A percentile compares a stretch with the other conserved stretches of the same genome.
Conservation (phyloP, 495 filamentous ascomycete genomes). For the Cercophora samala region DNA sequence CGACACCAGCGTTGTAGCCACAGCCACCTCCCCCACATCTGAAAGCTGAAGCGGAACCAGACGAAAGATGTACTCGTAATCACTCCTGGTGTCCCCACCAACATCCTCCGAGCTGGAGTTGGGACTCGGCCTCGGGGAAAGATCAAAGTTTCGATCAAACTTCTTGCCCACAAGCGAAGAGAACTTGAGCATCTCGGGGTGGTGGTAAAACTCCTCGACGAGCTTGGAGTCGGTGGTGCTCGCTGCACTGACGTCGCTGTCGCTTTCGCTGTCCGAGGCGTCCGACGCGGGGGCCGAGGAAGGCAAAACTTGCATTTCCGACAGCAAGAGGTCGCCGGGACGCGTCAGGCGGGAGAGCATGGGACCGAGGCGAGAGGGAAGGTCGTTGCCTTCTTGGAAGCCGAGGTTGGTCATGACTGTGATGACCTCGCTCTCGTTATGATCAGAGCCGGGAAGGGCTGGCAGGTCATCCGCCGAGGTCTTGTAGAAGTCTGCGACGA, state of each 20-base stretch:
- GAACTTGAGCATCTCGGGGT: conserved; percentile 1
- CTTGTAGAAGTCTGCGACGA: background rate
- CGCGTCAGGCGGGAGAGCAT: background rate
- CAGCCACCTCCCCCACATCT: background rate
- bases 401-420: conserved; percentile 4
- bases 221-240: background rate
- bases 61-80: background rate
- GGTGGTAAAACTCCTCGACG: conserved; percentile 1
- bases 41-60: background rate
- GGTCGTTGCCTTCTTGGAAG: background rate
- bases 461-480: conserved; percentile 1
- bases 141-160: background rate
- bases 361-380: background rate
- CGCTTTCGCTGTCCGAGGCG: background rate
- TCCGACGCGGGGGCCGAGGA: background rate
- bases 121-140: background rate
- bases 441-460: background rate
- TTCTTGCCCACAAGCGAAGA: conserved; percentile 1
- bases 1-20: conserved; percentile 2
- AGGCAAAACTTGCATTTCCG: conserved; percentile 1
- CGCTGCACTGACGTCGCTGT: background rate
- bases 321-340: background rate
- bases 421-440: background rate
- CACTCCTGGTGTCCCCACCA: background rate
- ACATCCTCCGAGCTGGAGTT: background rate